Conservation (phyloP, 2,329 filamentous ascomycete species). For the Berkeleyomyces basicola region DNA sequence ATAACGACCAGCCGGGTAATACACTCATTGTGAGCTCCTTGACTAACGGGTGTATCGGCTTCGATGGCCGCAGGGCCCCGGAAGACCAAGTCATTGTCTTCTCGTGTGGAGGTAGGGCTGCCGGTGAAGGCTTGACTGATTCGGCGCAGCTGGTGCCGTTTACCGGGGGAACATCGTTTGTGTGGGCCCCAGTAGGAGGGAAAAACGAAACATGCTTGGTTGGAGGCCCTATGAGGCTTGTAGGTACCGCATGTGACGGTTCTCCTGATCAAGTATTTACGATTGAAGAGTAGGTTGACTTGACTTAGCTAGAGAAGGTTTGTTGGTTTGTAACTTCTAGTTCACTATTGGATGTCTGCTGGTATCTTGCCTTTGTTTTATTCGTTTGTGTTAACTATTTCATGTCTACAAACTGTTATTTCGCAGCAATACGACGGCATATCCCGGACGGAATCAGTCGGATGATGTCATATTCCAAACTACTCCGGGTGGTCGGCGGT, state of each 20-base stretch:
- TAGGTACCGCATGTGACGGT: conserved; percentile 5
- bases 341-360: too few relatives aligned
- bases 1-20: conserved; percentile 28
- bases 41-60: conserved; percentile 35
- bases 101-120: conserved; percentile 35
- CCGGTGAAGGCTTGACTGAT: conserved; percentile 31
- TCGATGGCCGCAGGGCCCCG: conserved; percentile 27
- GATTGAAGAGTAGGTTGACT: conserved; percentile 9
- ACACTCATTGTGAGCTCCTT: conserved; percentile 32
- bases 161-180: conserved; percentile 24
- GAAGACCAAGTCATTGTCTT: conserved; percentile 34
- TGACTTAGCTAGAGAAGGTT: conserved; percentile 18
- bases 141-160: conserved; percentile 34
- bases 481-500: too few relatives aligned
- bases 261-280: conserved; percentile 11
- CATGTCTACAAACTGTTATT: too few relatives aligned
- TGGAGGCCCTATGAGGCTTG: conserved; percentile 20
- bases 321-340: conserved; percentile 26
- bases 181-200: conserved; percentile 29
- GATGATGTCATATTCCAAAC: too few relatives aligned
- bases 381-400: too few relatives aligned
- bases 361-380: too few relatives aligned
- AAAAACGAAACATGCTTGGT: conserved; percentile 28
- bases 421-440: too few relatives aligned
- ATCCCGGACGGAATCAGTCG: too few relatives aligned